Evolutionary conservation across 2,329 filamentous ascomycete species (phyloP), one percentile per base, ranked within the genome.

Genomic region (Fusarium armeniacum): DNA sequence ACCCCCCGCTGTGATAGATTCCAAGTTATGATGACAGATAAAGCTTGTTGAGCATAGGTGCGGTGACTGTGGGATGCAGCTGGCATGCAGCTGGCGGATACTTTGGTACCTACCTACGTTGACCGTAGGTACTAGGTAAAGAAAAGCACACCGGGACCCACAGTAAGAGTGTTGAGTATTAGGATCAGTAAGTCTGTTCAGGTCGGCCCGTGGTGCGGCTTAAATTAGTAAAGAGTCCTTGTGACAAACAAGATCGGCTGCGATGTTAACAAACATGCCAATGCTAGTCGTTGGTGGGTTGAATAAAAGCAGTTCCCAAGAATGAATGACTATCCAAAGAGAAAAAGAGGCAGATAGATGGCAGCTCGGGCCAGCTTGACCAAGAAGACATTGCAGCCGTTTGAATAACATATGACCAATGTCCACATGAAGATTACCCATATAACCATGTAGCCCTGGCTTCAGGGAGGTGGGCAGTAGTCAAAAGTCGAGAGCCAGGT

Each of bases 401-500:
- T 35, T 18, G 16, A 38, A 45, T 26, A 28, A 35, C 22, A 54
- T 33, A 35, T 15, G 56, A 43, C 26, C 20, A 51, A 59, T 66
- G 41, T 46, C 33, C 28, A 7, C 22, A n/a, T 12, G 15, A 5
- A 40, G 15, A 35, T 22, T 43, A 13, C 15, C 30, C 22, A 58
- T 44, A 26, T 38, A 26, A 26, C 33, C 22, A 58, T 44, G 30
- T 35, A 26, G 30, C 41, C 58, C 67, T 68, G 63, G 68, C 67
- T 70, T 70, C 67, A 70, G 54, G 67, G 46, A 26, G 51, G 20
- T 43, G 22, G 51, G 6, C 41, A 33, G 20, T 16, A 18, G 16
- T 22, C 35, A 22, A 49, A 33, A 33, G 43, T 22, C 26, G 28
- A 33, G 13, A 24, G 2, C 26, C 15, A 18, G 16, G 12, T n/a